Evolutionary conservation across 257 asterid genomes (phyloP).

Genomic region (Eustoma russellianum): DNA sequence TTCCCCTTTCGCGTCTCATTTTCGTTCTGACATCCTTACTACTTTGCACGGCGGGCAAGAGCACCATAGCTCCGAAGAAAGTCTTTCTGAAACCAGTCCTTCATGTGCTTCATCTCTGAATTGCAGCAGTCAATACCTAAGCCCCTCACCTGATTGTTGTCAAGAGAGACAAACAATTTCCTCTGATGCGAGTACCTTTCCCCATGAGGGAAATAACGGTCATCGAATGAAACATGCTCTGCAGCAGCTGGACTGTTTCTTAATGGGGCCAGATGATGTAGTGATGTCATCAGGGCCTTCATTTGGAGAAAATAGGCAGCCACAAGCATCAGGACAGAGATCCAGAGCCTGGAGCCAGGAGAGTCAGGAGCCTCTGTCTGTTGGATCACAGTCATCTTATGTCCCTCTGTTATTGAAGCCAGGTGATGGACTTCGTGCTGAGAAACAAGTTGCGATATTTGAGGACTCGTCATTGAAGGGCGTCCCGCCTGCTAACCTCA

Average conservation of each 20-base stretch:
- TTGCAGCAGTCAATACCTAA: slow-evolving; percentile 28
- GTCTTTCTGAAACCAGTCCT: slow-evolving; percentile 38
- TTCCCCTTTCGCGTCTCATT: slow-evolving; percentile 54
- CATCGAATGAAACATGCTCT: slow-evolving; percentile 40
- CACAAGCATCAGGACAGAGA: slow-evolving; percentile 40
- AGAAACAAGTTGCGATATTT: slow-evolving; percentile 23
- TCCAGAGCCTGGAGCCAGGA: slow-evolving; percentile 40
- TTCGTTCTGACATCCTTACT: slow-evolving; percentile 35
- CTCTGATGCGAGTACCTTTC: slow-evolving; percentile 21
- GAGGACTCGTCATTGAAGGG: slow-evolving; percentile 26
- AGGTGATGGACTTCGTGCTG: slow-evolving; percentile 17
- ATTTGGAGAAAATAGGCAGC: slow-evolving; percentile 25
- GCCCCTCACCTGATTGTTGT: slow-evolving; percentile 21
- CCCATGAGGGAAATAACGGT: slow-evolving; percentile 29
- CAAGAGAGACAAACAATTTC: slow-evolving; percentile 22
- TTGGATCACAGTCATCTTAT: slow-evolving; percentile 23
- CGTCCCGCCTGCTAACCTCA: slow-evolving; percentile 49
- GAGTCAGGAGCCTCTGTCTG: slow-evolving; percentile 22
- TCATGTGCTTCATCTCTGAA: slow-evolving; percentile 49
- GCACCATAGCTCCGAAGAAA: slow-evolving; percentile 48
- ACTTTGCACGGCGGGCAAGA: slow-evolving; percentile 40
- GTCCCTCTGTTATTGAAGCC: slow-evolving; percentile 22
- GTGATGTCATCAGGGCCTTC: slow-evolving; percentile 28
- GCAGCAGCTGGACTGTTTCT: slow-evolving; percentile 55
- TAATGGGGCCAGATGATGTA: slow-evolving; percentile 65